Conservation (phyloP, 495 filamentous ascomycete genomes). For the Sordaria brevicollis region DNA sequence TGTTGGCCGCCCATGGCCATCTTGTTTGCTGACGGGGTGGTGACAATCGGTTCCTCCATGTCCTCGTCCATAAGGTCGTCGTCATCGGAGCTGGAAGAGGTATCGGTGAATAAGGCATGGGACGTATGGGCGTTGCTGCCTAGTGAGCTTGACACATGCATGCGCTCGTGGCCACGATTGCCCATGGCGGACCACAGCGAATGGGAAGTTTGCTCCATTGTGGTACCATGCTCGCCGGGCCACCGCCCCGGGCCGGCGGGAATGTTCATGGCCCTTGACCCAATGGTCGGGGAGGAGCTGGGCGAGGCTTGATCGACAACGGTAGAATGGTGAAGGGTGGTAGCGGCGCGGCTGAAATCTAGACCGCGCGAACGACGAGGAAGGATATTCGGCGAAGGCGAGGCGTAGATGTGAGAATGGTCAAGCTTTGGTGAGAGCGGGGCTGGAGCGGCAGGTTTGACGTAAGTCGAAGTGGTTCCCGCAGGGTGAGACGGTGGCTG, state of each 20-base stretch:
- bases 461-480: constrained; percentile 37
- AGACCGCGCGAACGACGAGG: constrained; percentile 78
- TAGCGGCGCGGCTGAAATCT: constrained; percentile 89
- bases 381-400: constrained; percentile 58
- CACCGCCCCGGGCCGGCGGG: constrained; percentile 32
- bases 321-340: constrained; percentile 91
- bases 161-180: constrained; percentile 45
- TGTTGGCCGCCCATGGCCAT: constrained; percentile 32
- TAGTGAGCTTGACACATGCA: constrained; percentile 70
- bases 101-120: constrained; percentile 52
- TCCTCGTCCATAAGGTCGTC: constrained; percentile 76
- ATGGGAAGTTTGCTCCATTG: constrained; percentile 26
- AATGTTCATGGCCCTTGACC: constrained; percentile 68
- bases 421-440: constrained; percentile 83
- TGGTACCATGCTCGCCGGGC: constrained; percentile 21
- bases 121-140: constrained; percentile 64
- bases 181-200: constrained; percentile 40
- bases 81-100: constrained; percentile 65
- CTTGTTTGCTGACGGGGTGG: constrained; percentile 56
- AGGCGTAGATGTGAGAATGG: constrained; percentile 70
- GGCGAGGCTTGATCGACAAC: constrained; percentile 84
- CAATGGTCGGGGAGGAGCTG: constrained; percentile 83
- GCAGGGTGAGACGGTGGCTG: not conserved
- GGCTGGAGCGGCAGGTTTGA: constrained; percentile 37
- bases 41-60: constrained; percentile 64